Evolutionary conservation across 495 filamentous ascomycete genomes (phyloP).

Genomic region (Darksidea phi): DNA sequence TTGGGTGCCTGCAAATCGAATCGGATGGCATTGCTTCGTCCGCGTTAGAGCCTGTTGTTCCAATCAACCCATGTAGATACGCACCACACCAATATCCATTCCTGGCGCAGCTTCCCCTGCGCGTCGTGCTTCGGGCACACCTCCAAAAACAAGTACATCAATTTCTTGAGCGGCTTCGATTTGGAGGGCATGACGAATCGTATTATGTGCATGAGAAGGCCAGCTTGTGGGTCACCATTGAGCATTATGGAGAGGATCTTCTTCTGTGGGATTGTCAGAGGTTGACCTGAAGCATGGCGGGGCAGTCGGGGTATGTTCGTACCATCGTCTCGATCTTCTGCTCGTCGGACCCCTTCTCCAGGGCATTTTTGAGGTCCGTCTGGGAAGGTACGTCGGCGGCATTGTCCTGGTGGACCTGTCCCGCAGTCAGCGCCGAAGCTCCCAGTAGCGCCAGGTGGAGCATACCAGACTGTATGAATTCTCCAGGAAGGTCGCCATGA

Average conservation of each 20-base stretch:
- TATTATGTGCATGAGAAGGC: slow-evolving; percentile 98
- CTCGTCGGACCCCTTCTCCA: slow-evolving; percentile 97
- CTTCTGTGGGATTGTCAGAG: slow-evolving; percentile 49
- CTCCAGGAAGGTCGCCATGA: slow-evolving; percentile 93
- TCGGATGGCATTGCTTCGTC: slow-evolving; percentile 84
- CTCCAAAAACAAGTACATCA: slow-evolving; percentile 99
- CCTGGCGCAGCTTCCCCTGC: slow-evolving; percentile 92
- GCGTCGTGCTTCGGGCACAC: slow-evolving; percentile 94
- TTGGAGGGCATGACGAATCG: slow-evolving; percentile 98
- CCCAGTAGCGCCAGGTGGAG: slow-evolving; percentile 11
- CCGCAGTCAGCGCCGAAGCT: slow-evolving; percentile 45
- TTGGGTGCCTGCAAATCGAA: slow-evolving; percentile 97
- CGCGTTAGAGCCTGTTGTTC: slow-evolving; percentile 5
- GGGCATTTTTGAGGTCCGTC: slow-evolving; percentile 86
- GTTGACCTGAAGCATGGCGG: background rate
- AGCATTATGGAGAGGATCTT: slow-evolving; percentile 69
- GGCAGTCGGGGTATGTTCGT: slow-evolving; percentile 15
- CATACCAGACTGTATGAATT: slow-evolving; percentile 75
- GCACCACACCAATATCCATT: slow-evolving; percentile 99
- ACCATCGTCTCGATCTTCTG: slow-evolving; percentile 94
- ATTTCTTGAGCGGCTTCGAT: slow-evolving; percentile 94
- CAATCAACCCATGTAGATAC: slow-evolving; percentile 34
- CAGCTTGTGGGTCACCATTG: slow-evolving; percentile 93
- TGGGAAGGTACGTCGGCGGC: slow-evolving; percentile 83
- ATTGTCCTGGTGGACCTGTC: slow-evolving; percentile 94